Base-by-base conservation (phyloP, 139 green algal species). In the Picochlorum sp. region DNA sequence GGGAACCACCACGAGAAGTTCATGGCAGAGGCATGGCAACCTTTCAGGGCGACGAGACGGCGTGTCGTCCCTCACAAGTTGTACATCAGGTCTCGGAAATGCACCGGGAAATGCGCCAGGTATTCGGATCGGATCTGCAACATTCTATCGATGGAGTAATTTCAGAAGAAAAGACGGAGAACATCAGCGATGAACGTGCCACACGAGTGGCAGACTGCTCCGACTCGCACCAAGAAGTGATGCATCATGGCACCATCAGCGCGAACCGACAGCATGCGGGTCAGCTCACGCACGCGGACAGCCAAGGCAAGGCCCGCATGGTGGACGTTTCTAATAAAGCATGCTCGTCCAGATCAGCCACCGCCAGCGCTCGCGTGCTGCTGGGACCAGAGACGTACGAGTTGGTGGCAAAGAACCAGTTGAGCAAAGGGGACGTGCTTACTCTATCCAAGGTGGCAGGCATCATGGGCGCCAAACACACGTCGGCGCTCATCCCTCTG, bases 391-490 rank as follows among this genome's bases (percentile, higher is more conserved):
- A 47, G 3, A 85, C 84, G 1, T 96, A 76, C 50, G 28, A 53
- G 5, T 50, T 84, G 20, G 81, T 96, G 8, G 47, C 43, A 0
- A 32, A 43, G 16, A 94, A 96, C 67, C 22, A 64, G 20, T 14
- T 92, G 24, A 26, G 18, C 12, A 63, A 66, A 3, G 90, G 90
- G 0, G 85, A 97, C 35, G 90, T 97, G 30, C 69, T 97, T 20
- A 74, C 64, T 4, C 71, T 88, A 10, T 83, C 91, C 0, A 74
- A 89, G 70, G 55, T 98, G 32, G 91, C 91, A 2, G 72, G 92
- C 26, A 93, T 98, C 50, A 89, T 80, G 67, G 92, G 57, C 2
- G 90, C 92, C 33, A 98, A 98, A 64, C 67, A 81, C 26, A 96
- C 87, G 0, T 24, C 64, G 4, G 28, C 10, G 1, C 66, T 94